These are phyloP conservation scores for Pochonia chlamydosporia DNA, from an alignment of 2,329 filamentous ascomycete species.

Conservation along the genomic window DNA sequence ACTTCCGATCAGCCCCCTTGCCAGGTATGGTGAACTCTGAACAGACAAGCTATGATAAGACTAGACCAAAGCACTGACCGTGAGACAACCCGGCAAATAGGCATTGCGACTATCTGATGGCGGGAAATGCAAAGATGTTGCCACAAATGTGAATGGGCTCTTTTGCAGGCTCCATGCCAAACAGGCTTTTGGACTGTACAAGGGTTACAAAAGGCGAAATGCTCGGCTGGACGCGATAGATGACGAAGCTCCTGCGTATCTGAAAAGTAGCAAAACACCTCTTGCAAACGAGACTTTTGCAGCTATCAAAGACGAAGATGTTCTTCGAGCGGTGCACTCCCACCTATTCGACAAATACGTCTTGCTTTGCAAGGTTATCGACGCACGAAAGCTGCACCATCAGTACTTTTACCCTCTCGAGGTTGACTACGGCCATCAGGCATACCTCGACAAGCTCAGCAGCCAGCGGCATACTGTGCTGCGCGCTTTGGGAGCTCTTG, in stretches of 20 bases:
- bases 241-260: conserved; percentile 9
- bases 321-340: conserved; percentile 12
- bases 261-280: conserved; percentile 9
- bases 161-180: conserved; percentile 20
- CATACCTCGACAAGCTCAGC: conserved; percentile 20
- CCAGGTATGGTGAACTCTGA: background rate
- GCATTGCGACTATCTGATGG: conserved; percentile 16
- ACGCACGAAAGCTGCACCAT: conserved; percentile 19
- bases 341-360: conserved; percentile 18
- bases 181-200: conserved; percentile 17
- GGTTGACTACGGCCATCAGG: conserved; percentile 19
- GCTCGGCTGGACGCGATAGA: conserved; percentile 16
- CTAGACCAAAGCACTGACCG: background rate
- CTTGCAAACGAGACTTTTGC: conserved; percentile 18
- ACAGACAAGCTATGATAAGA: background rate
- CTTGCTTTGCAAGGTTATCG: conserved; percentile 17
- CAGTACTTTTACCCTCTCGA: conserved; percentile 19
- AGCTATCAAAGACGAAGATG: conserved; percentile 7
- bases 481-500: conserved; percentile 12
- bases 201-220: conserved; percentile 21
- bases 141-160: conserved; percentile 16
- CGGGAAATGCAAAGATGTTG: conserved; percentile 57
- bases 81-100: background rate
- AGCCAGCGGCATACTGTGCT: conserved; percentile 15
- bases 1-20: background rate